Conservation (phyloP, 169 alveolate species). For the Perkinsus olseni region DNA sequence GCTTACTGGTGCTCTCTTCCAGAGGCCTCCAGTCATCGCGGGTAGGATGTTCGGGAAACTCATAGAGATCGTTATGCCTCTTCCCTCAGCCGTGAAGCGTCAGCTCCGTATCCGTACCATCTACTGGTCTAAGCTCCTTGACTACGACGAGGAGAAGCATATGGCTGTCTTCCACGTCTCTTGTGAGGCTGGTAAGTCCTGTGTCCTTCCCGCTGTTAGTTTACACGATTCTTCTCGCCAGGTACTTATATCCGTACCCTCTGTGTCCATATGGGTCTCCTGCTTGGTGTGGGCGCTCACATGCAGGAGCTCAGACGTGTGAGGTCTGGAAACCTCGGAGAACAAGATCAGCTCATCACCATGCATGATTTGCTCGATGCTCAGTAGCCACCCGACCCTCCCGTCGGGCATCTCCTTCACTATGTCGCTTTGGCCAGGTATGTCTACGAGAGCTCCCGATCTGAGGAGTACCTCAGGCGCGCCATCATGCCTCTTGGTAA, state of each 20-base stretch:
- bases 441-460: constrained; percentile 77
- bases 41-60: constrained; percentile 23
- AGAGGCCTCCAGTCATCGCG: constrained; percentile 95
- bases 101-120: constrained; percentile 96
- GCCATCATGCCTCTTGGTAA: constrained; percentile 81
- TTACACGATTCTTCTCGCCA: neutral
- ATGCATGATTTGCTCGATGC: constrained; percentile 99
- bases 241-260: constrained; percentile 98
- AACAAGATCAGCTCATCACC: constrained; percentile 93
- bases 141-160: constrained; percentile 89
- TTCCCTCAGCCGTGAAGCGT: constrained; percentile 91
- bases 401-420: neutral
- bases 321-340: constrained; percentile 88
- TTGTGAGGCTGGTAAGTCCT: constrained; percentile 85
- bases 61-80: neutral
- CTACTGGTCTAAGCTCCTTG: constrained; percentile 92
- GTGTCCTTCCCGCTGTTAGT: neutral
- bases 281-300: constrained; percentile 98
- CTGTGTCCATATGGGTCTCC: constrained; percentile 98
- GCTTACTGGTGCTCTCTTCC: constrained; percentile 95
- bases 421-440: neutral
- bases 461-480: constrained; percentile 92
- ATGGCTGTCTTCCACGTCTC: constrained; percentile 95
- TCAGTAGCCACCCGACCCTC: constrained; percentile 65
- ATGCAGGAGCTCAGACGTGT: constrained; percentile 99